These are phyloP conservation scores for Dendrocalamus sinicus DNA, from an alignment of 176 grass and related monocot genomes.

Conservation along the genomic window DNA sequence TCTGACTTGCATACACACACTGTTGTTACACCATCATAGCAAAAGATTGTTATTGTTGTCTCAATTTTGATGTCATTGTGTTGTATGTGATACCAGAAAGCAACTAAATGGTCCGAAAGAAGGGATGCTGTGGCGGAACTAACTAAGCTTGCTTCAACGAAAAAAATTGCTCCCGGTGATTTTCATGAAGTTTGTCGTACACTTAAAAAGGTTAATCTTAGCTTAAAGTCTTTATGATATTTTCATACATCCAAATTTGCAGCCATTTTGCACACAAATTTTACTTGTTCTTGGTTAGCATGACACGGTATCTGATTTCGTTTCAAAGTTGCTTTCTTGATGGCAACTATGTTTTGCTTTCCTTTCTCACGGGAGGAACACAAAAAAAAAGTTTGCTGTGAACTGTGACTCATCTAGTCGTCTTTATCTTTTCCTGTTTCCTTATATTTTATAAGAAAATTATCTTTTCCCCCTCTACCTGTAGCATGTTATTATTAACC, in stretches of 20 bases:
- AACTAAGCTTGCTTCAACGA: slow-evolving; percentile 92
- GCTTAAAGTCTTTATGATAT: slow-evolving; percentile 17
- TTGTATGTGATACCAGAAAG: slow-evolving; percentile 73
- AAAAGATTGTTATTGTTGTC: slow-evolving; percentile 20
- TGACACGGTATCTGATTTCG: neutral
- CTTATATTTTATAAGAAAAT: neutral
- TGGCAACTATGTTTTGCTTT: neutral
- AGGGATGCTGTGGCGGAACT: slow-evolving; percentile 96
- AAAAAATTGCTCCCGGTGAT: slow-evolving; percentile 92
- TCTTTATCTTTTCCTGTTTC: neutral
- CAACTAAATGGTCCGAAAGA: slow-evolving; percentile 99
- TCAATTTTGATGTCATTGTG: slow-evolving; percentile 28
- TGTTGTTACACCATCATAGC: neutral
- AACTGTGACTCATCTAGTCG: neutral
- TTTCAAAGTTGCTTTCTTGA: neutral
- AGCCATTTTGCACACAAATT: neutral
- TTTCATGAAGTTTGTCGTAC: slow-evolving; percentile 94
- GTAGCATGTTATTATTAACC: neutral
- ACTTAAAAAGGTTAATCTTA: slow-evolving; percentile 80
- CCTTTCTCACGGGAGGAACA: neutral
- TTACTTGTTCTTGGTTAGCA: slow-evolving; percentile 3
- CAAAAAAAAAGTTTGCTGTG: neutral
- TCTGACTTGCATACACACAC: slow-evolving; percentile 19
- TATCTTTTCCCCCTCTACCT: neutral
- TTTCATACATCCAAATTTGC: neutral